These are phyloP conservation scores for Earliella scabrosa DNA, from an alignment of 1,284 basidiomycete genomes.

Conservation along the genomic window DNA sequence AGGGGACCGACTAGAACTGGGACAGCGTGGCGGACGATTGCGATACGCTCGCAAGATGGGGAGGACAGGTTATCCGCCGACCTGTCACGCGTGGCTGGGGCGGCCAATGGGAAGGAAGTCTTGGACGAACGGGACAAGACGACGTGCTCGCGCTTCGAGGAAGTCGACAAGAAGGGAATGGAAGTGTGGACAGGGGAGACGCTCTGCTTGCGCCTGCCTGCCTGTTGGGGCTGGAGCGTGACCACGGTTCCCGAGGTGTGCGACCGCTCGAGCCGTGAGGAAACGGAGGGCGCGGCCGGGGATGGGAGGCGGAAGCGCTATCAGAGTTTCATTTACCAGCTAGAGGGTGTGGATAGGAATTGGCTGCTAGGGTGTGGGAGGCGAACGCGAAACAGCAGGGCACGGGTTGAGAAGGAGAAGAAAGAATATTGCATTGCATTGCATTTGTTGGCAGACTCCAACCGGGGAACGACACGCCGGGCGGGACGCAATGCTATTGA, in stretches of 20 bases:
- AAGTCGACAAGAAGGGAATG: background rate
- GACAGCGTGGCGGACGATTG: no score
- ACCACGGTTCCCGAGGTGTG: constrained; percentile 23
- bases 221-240: constrained; percentile 3
- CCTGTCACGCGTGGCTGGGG: no score
- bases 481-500: no score
- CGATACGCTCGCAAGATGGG: no score
- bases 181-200: constrained; percentile 1
- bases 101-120: no score
- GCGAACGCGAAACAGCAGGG: background rate
- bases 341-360: constrained; percentile 11
- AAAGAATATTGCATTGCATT: background rate
- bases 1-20: no score
- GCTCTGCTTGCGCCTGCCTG: background rate
- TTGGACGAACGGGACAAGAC: no score
- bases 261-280: constrained; percentile 15
- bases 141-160: no score
- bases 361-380: no score
- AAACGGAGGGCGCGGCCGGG: background rate
- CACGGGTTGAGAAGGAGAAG: background rate
- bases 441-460: background rate
- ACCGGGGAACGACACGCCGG: no score
- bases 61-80: no score
- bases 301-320: constrained; percentile 3
- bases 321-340: constrained; percentile 24